A percentile compares a stretch with the other conserved stretches of the same genome.
Conservation (phyloP, 1,284 basidiomycete genomes). For the Earliella scabrosa region DNA sequence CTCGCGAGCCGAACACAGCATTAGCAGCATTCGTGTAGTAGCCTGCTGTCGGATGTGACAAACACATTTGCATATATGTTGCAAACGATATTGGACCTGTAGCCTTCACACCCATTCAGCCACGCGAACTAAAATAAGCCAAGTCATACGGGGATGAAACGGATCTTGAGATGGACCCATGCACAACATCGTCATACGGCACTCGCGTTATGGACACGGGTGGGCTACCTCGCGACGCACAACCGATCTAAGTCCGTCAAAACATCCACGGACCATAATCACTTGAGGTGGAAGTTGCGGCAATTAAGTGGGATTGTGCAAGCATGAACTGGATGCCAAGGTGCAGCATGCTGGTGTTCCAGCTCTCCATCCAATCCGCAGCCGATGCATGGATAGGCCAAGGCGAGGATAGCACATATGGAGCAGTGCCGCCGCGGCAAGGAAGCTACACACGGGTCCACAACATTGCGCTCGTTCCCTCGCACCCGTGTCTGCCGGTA, state of each 20-base stretch:
- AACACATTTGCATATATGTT: conserved; percentile 88
- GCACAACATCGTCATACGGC: background rate
- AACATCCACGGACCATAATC: background rate
- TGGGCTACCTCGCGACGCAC: background rate
- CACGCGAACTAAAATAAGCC: background rate
- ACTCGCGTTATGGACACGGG: background rate
- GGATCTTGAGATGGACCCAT: background rate
- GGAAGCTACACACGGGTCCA: too few species aligned
- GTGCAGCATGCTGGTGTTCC: too few species aligned
- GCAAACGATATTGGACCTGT: conserved; percentile 88
- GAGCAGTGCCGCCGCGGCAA: too few species aligned
- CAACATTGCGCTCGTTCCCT: too few species aligned
- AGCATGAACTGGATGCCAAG: too few species aligned
- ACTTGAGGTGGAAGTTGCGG: background rate
- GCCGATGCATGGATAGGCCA: too few species aligned
- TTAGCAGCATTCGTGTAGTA: conserved; percentile 84
- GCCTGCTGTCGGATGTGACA: conserved; percentile 85
- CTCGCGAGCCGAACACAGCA: conserved; percentile 83
- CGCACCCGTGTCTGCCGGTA: too few species aligned
- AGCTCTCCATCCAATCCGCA: too few species aligned
- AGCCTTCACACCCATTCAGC: conserved; percentile 49
- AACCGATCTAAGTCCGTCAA: background rate
- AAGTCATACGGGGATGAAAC: background rate
- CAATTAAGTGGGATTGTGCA: background rate
- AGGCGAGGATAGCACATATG: too few species aligned